These are phyloP conservation scores for Fagus crenata DNA, from an alignment of 306 rosid genomes.

Conservation along the genomic window DNA sequence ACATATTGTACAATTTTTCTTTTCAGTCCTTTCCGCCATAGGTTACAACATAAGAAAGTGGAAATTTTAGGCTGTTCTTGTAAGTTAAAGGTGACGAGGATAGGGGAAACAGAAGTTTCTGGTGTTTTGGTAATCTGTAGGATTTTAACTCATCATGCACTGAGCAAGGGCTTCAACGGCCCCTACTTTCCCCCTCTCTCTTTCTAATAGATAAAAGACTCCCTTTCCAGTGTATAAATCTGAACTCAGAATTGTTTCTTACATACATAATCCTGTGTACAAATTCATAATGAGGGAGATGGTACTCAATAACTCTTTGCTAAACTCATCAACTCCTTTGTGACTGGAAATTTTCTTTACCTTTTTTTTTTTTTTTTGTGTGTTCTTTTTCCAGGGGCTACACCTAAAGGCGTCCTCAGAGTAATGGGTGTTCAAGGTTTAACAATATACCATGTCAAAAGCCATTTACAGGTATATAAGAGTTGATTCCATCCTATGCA, in stretches of 20 bases:
- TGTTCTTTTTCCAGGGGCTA: conserved; percentile 64
- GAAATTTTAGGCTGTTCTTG: background rate
- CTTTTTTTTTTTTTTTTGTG: conserved; percentile 8
- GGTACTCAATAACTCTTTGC: background rate
- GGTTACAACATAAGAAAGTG: background rate
- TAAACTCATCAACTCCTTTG: conserved; percentile 15
- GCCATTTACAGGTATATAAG: conserved; percentile 82
- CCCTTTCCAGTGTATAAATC: background rate
- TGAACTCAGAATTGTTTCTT: background rate
- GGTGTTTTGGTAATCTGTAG: background rate
- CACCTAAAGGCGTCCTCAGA: conserved; percentile 98
- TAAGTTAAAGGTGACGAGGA: conserved; percentile 1
- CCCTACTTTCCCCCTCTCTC: background rate
- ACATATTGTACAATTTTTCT: background rate
- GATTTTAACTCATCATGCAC: background rate
- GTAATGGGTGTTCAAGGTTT: conserved; percentile 97
- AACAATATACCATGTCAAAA: conserved; percentile 95
- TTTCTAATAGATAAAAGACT: too few species aligned
- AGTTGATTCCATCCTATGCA: background rate
- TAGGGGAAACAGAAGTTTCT: background rate
- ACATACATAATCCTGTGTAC: background rate
- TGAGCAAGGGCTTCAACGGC: background rate
- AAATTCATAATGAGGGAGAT: background rate
- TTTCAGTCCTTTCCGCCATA: background rate
- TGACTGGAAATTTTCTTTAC: background rate